Conservation (phyloP, 345 rosid species). For the Trapa bicornis region DNA sequence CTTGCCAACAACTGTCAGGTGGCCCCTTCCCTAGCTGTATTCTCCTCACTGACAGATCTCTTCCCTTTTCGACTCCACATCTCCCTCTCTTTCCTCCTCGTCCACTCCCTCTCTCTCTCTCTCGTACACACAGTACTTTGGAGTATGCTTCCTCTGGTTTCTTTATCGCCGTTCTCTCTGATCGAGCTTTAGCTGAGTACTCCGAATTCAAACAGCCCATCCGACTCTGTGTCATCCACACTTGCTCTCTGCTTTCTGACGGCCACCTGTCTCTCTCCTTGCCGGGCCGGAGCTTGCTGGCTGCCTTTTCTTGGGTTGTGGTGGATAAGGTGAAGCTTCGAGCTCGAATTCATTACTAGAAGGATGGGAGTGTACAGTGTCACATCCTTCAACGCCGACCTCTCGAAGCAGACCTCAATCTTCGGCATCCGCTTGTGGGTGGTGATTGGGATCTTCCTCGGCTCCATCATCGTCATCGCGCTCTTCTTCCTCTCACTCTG, state of each 20-base stretch:
- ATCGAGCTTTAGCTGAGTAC: not conserved
- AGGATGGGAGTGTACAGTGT: constrained; percentile 53
- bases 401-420: constrained; percentile 78
- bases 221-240: not conserved
- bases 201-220: not conserved
- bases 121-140: not conserved
- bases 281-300: not conserved
- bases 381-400: constrained; percentile 51
- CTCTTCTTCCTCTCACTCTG: constrained; percentile 85
- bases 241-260: not conserved
- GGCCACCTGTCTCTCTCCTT: not conserved
- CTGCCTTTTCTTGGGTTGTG: not conserved
- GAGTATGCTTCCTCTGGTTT: not conserved
- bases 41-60: too few species aligned
- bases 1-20: not conserved
- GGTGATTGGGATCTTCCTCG: constrained; percentile 70
- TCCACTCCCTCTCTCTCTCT: not conserved
- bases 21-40: not conserved
- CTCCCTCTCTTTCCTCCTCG: not conserved
- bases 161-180: not conserved
- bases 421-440: constrained; percentile 94
- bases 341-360: not conserved
- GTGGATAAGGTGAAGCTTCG: not conserved
- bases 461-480: constrained; percentile 73
- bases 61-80: not conserved